Base-by-base conservation (phyloP, 2,329 filamentous ascomycete genomes). In the Stylonectria norvegica region DNA sequence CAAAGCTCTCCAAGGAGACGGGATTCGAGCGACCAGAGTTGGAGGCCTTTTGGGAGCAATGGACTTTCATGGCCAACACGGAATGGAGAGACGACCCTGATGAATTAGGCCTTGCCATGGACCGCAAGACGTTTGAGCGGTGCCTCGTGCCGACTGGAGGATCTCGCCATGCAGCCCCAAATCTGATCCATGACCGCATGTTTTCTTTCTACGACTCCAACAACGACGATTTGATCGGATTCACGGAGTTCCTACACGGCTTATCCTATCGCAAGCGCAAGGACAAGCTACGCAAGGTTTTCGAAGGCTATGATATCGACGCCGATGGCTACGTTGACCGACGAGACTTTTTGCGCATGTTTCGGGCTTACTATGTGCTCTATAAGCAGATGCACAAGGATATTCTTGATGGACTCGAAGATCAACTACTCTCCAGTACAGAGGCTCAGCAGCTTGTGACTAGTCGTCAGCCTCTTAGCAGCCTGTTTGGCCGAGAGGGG, bases 141-240 rank as follows among this genome's bases (percentile, higher is more conserved):
- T 95, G 89, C 53, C 81, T 97, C 45, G 83, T 94, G 6, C 88
- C 89, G 4, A 86, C 86, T n/a, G 86, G 85, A 11, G 85, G 85
- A n/a, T 79, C 81, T 42, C 79, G 84, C 20, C 83, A 89, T 40
- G 81, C 85, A 9, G 77, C 85, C 1, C 88, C 91, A 2, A 96
- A 94, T 60, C 78, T 95, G 11, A 87, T 98, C 43, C 93, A 95
- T 59, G 91, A 98, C 62, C 85, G 93, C 52, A 93, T 96, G 78
- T 98, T 97, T 66, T 81, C 86, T 36, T 96, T 96, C 63, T 98
- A 96, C 63, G 93, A 98, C 64, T 86, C 83, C 20, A 91, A 97
- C 61, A 77, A 81, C 29, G 89, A 98, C 59, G 86, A 86, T 16
- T 71, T 95, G 6, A 96, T 98, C 55, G 86, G 87, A 6, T 97